phyloP scores from a whole-genome alignment of 345 rosid genomes.

The Populus tremula region DNA sequence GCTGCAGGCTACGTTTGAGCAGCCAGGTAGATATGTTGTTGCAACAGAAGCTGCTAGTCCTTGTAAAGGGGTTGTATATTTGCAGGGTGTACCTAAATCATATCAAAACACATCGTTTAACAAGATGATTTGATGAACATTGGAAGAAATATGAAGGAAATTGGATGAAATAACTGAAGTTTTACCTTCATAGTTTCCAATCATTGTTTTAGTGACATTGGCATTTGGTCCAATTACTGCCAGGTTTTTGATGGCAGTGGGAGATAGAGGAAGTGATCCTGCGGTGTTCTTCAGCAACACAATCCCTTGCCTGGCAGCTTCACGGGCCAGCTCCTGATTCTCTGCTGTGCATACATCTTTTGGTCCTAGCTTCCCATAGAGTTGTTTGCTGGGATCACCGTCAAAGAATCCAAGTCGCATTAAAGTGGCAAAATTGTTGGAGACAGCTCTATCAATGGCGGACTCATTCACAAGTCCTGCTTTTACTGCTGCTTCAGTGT shows the following conservation, averaged over 20 bases:
- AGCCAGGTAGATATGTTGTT: conserved; percentile 62
- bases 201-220: conserved; percentile 90
- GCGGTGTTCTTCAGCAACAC: conserved; percentile 70
- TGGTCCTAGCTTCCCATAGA: conserved; percentile 72
- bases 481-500: conserved; percentile 77
- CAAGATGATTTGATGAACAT: background rate
- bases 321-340: conserved; percentile 76
- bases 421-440: conserved; percentile 77
- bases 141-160: background rate
- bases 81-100: conserved; percentile 70
- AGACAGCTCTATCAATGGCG: conserved; percentile 54
- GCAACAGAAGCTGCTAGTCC: conserved; percentile 60
- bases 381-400: conserved; percentile 74
- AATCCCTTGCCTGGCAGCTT: conserved; percentile 93
- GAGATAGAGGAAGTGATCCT: conserved; percentile 66
- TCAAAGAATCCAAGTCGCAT: conserved; percentile 95
- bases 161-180: background rate
- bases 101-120: background rate
- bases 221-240: conserved; percentile 95
- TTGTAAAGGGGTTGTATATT: conserved; percentile 75
- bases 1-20: conserved; percentile 60
- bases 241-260: conserved; percentile 46
- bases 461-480: conserved; percentile 57
- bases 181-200: conserved; percentile 88
- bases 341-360: conserved; percentile 68